Conservation (phyloP, 2,329 filamentous ascomycete genomes). For the Epichloe brachyelytri region DNA sequence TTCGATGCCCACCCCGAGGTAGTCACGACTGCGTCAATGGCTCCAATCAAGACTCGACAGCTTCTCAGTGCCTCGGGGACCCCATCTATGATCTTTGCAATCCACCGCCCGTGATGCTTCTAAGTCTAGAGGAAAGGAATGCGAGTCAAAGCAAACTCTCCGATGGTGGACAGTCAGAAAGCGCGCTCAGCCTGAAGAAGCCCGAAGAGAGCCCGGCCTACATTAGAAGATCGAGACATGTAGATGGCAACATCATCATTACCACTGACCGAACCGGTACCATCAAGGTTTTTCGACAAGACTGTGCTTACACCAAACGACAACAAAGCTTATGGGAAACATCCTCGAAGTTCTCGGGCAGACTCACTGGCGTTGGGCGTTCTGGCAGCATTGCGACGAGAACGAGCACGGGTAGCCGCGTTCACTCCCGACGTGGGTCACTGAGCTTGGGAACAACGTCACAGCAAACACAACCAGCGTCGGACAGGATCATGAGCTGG, state of each 20-base stretch:
- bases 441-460: slow-evolving; percentile 25
- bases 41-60: slow-evolving; percentile 64
- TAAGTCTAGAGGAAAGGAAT: slow-evolving; percentile 55
- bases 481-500: slow-evolving; percentile 82
- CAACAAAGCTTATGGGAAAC: slow-evolving; percentile 67
- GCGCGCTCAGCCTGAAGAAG: slow-evolving; percentile 22
- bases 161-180: slow-evolving; percentile 23
- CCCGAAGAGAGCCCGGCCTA: slow-evolving; percentile 66
- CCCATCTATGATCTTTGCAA: slow-evolving; percentile 96
- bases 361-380: slow-evolving; percentile 42
- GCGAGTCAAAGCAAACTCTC: slow-evolving; percentile 28
- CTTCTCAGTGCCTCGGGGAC: slow-evolving; percentile 68
- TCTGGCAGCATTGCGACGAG: slow-evolving; percentile 43
- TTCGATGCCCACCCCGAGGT: slow-evolving; percentile 85
- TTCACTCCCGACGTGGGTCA: slow-evolving; percentile 41
- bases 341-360: slow-evolving; percentile 61
- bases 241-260: slow-evolving; percentile 78
- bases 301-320: slow-evolving; percentile 76
- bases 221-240: slow-evolving; percentile 60
- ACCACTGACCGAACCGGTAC: slow-evolving; percentile 78
- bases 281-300: slow-evolving; percentile 92
- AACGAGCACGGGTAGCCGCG: slow-evolving; percentile 34
- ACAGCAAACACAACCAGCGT: slow-evolving; percentile 21
- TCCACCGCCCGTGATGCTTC: slow-evolving; percentile 73
- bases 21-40: slow-evolving; percentile 80